Evolutionary conservation across 805 yeast genomes (phyloP).

Genomic region (Metschnikowia dekortorum): DNA sequence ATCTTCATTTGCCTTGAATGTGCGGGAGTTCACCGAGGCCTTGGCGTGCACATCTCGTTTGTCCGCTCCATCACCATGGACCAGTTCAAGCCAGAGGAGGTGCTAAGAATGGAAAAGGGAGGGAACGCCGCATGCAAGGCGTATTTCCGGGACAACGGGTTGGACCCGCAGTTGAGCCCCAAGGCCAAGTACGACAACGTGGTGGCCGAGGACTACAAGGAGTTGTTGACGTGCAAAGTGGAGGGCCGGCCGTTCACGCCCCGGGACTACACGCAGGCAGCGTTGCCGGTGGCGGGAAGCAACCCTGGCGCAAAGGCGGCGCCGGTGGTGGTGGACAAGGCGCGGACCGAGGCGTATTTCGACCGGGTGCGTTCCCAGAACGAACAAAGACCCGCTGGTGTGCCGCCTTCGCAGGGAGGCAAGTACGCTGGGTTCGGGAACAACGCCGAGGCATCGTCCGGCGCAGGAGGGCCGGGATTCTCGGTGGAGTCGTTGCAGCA

Average conservation of each 20-base stretch:
- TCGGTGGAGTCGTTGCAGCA: conserved; percentile 64
- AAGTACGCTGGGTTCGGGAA: conserved; percentile 89
- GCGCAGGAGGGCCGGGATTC: conserved; percentile 39
- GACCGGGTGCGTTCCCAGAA: conserved; percentile 73
- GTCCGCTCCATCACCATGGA: conserved; percentile 98
- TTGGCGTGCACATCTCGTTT: conserved; percentile 95
- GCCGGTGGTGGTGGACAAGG: conserved; percentile 35
- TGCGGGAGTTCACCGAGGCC: conserved; percentile 93
- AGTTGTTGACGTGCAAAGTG: conserved; percentile 65
- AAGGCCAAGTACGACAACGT: conserved; percentile 78
- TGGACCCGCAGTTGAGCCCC: conserved; percentile 60
- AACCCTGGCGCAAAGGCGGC: conserved; percentile 22
- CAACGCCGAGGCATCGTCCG: conserved; percentile 50
- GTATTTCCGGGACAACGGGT: conserved; percentile 69
- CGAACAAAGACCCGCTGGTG: conserved; percentile 64
- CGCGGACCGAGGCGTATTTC: conserved; percentile 77
- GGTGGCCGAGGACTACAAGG: conserved; percentile 93
- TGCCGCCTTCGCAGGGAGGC: conserved; percentile 95
- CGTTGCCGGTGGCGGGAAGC: conserved; percentile 29
- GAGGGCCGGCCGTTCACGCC: conserved; percentile 70
- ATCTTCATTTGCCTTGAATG: conserved; percentile 96
- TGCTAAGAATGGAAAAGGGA: conserved; percentile 86
- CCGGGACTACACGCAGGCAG: conserved; percentile 52
- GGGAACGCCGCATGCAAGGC: conserved; percentile 75
- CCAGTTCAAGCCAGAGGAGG: conserved; percentile 92